Evolutionary conservation across 1,284 basidiomycete genomes (phyloP).

Genomic region (Cutaneotrichosporon cavernicola): DNA sequence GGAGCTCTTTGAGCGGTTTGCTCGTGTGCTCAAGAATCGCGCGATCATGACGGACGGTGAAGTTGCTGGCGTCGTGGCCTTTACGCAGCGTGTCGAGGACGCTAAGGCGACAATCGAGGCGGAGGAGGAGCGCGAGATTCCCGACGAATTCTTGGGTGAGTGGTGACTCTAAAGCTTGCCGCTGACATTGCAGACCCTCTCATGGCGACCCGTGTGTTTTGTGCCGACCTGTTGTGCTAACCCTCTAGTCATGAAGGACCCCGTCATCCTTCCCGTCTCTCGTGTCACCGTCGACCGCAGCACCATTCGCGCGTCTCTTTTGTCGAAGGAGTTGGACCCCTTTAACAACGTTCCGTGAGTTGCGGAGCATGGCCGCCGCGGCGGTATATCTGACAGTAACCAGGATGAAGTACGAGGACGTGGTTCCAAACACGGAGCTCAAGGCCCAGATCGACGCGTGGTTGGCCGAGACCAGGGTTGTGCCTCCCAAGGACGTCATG

Average conservation of each 20-base stretch:
- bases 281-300: conserved; percentile 76
- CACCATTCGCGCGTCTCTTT: conserved; percentile 91
- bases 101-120: conserved; percentile 72
- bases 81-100: conserved; percentile 82
- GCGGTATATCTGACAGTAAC: conserved; percentile 1
- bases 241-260: conserved; percentile 87
- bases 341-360: conserved; percentile 74
- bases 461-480: conserved; percentile 56
- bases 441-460: conserved; percentile 66
- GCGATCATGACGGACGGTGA: conserved; percentile 77
- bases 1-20: conserved; percentile 79
- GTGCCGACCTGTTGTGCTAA: conserved; percentile 7
- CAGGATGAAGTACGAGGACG: conserved; percentile 70
- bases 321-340: conserved; percentile 87
- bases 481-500: conserved; percentile 39
- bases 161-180: conserved; percentile 13
- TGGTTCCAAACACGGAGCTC: conserved; percentile 67
- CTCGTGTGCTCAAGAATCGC: conserved; percentile 65
- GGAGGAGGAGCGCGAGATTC: conserved; percentile 87
- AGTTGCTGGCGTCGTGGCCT: conserved; percentile 67
- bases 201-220: conserved; percentile 36
- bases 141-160: conserved; percentile 90
- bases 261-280: conserved; percentile 86
- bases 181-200: conserved; percentile 33
- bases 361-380: no score